Evolutionary conservation across 768 basidiomycete genomes (phyloP).

Genomic region (Lactarius deliciosus): DNA sequence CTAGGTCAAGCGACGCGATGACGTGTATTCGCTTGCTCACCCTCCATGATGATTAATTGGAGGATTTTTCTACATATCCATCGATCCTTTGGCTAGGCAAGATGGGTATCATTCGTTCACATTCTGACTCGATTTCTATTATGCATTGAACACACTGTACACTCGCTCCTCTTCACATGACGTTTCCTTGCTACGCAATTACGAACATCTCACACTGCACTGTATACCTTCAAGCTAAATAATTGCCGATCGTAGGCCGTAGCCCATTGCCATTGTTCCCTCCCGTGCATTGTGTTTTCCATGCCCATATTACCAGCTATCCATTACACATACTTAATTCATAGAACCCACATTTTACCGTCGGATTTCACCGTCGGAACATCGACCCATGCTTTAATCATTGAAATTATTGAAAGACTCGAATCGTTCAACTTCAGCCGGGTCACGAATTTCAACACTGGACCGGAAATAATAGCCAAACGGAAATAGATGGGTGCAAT

Average conservation of each 20-base stretch:
- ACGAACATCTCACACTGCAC: slow-evolving; percentile 17
- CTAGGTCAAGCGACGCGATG: slow-evolving; percentile 40
- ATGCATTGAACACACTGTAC: slow-evolving; percentile 22
- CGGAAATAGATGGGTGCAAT: neutral
- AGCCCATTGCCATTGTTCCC: slow-evolving; percentile 10
- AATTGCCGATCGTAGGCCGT: slow-evolving; percentile 7
- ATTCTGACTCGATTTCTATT: slow-evolving; percentile 13
- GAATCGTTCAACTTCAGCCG: neutral
- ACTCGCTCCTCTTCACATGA: slow-evolving; percentile 12
- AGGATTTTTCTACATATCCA: neutral
- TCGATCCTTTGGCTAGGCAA: slow-evolving; percentile 5
- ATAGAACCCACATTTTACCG: slow-evolving; percentile 13
- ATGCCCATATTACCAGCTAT: slow-evolving; percentile 19
- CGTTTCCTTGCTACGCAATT: slow-evolving; percentile 16
- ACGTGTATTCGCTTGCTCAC: slow-evolving; percentile 53
- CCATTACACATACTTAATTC: slow-evolving; percentile 11
- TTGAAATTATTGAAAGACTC: neutral
- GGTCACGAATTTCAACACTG: neutral
- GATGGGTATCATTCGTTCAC: neutral
- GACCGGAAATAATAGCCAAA: neutral
- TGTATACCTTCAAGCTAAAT: slow-evolving; percentile 21
- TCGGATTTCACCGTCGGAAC: slow-evolving; percentile 7
- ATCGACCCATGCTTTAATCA: neutral
- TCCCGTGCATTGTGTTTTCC: slow-evolving; percentile 8
- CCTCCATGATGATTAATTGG: slow-evolving; percentile 39